Evolutionary conservation across 257 asterid species (phyloP), one percentile per base, ranked within the genome.

Genomic region (Solanum tacnaense): DNA sequence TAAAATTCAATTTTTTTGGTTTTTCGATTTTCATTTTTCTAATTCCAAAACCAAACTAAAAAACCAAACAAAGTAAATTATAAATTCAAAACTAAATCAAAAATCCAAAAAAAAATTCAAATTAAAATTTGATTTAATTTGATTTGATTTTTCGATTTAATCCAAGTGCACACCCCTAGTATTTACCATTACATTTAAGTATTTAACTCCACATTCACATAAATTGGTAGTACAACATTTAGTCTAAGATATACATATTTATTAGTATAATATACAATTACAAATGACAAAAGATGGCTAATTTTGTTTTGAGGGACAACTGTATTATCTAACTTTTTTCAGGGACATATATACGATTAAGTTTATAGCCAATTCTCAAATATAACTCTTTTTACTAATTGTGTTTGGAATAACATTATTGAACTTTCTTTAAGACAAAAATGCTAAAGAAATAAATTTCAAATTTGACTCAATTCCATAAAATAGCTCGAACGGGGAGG

Each of bases 1-100:
- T n/a, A n/a, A n/a, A 9, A 38, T 38, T 38, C 4, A 0, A 0
- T 38, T 9, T 39, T 39, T 39, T 39, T 39, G 12, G 0, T 39
- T 39, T 39, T 39, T 39, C 12, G 44, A 39, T 39, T 9, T 39
- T 39, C 44, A 39, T 39, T 39, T 39, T 39, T 39, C 44, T 39
- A 39, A 39, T 9, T 39, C 11, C 12, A 0, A 39, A 39, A 39
- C 44, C 44, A 39, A 39, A 39, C 13, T 0, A 39, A 39, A 39
- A 39, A 39, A 39, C 3, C 46, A 39, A 39, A 39, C 46, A 39
- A 39, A 39, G 0, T 39, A 39, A 38, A 39, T 39, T 39, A 9
- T 39, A 39, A 39, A 39, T 39, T 0, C 13, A 39, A 39, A 39
- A 39, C 46, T 13, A 39, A 39, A 39, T 13, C 46, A 39, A 39